phyloP scores from a whole-genome alignment of 805 yeast genomes.

The Blastobotrys attinorum region DNA sequence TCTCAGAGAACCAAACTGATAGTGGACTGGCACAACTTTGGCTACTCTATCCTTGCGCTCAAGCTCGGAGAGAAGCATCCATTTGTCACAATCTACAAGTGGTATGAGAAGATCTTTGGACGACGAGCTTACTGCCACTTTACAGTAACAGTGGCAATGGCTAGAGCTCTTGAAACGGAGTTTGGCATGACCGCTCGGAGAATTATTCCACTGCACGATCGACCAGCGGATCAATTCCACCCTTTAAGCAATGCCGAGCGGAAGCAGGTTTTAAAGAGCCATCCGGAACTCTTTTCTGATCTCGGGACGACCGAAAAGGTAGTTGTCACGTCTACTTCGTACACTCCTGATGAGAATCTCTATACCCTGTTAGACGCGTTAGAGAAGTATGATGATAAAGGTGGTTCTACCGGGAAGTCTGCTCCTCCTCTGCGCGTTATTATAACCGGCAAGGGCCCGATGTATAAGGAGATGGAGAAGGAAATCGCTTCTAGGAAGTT shows the following conservation, averaged over 20 bases:
- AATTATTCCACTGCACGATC: conserved; percentile 68
- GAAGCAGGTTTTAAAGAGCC: conserved; percentile 26
- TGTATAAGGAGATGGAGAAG: conserved; percentile 44
- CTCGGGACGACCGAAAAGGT: conserved; percentile 44
- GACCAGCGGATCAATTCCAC: conserved; percentile 54
- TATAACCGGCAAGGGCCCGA: conserved; percentile 98
- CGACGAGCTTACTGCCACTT: conserved; percentile 61
- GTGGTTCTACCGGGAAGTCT: conserved; percentile 3
- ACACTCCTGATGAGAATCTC: conserved; percentile 93
- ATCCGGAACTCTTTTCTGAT: conserved; percentile 27
- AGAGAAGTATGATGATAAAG: conserved; percentile 41
- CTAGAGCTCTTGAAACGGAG: conserved; percentile 43
- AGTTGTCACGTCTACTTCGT: conserved; percentile 83
- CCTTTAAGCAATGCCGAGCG: conserved; percentile 37
- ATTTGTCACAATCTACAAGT: conserved; percentile 48
- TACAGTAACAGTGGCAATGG: conserved; percentile 76
- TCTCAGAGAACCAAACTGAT: conserved; percentile 54
- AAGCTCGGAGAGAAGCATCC: conserved; percentile 51
- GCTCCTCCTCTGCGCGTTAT: conserved; percentile 52
- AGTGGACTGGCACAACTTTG: conserved; percentile 95
- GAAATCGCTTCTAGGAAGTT: conserved; percentile 39
- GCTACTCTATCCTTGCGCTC: conserved; percentile 71
- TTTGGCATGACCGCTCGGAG: conserved; percentile 45
- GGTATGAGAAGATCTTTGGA: conserved; percentile 59
- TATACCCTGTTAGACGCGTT: conserved; percentile 61